These are phyloP conservation scores for Claviceps fusiformis DNA, from an alignment of 2,329 filamentous ascomycete genomes.

Conservation along the genomic window DNA sequence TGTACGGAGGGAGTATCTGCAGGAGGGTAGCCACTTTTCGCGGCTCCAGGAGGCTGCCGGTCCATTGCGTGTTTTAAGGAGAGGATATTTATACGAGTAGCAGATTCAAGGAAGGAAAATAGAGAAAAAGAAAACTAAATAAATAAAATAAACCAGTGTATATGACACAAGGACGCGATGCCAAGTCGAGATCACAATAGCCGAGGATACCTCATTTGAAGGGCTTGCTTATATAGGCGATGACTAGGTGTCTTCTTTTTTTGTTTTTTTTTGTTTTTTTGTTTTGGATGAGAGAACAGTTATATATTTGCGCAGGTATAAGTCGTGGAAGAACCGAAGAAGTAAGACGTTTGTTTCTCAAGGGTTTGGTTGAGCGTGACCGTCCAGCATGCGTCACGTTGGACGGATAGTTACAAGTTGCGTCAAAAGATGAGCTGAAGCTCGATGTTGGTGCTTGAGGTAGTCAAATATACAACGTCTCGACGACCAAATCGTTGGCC, in stretches of 20 bases:
- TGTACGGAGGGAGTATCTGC: not conserved
- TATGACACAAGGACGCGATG: not conserved
- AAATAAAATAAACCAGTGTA: not conserved
- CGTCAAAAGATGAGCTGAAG: not conserved
- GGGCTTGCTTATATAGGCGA: not conserved
- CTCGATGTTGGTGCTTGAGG: not conserved
- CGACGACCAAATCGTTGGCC: not conserved
- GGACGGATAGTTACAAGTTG: not conserved
- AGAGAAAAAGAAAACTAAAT: not conserved
- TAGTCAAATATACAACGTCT: not conserved
- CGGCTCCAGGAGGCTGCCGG: not conserved
- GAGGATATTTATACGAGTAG: not conserved
- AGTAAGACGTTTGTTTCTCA: not conserved
- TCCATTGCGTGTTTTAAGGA: constrained; percentile 1
- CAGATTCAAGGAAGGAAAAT: not conserved
- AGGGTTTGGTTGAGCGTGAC: not conserved
- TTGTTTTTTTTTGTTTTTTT: no score
- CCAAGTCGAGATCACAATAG: not conserved
- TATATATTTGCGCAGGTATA: not conserved
- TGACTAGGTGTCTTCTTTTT: not conserved
- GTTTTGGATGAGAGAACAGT: not conserved
- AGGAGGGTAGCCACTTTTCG: not conserved
- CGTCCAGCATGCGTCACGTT: not conserved
- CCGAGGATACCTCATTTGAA: not conserved
- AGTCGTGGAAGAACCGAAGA: not conserved